Percentiles rank a stretch among this genome's conserved stretches.
Conservation (phyloP, 768 basidiomycete species). For the Trametes meyenii region DNA sequence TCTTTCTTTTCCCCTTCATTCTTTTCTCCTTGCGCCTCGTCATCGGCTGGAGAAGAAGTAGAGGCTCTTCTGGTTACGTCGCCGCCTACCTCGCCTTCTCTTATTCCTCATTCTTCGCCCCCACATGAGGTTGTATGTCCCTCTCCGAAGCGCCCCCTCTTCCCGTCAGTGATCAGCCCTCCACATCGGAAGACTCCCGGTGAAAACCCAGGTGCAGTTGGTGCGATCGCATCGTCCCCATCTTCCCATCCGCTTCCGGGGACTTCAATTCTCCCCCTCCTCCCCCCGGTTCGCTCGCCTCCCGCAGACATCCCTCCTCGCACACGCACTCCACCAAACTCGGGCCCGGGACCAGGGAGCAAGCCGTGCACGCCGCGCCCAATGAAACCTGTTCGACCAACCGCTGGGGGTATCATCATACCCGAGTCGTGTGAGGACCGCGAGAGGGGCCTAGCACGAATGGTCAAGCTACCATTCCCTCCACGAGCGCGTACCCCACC, state of each 20-base stretch:
- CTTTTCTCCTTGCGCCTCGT: constrained; percentile 4
- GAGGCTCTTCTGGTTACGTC: constrained; percentile 6
- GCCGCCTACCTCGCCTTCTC: constrained; percentile 2
- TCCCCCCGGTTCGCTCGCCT: background rate
- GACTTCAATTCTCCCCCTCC: too few species aligned
- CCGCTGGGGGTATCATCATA: background rate
- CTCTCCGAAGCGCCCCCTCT: background rate
- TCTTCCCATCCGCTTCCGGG: too few species aligned
- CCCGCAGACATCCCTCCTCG: constrained; percentile 6
- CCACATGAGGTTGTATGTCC: background rate
- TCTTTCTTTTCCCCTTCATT: constrained; percentile 13
- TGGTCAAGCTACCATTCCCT: background rate
- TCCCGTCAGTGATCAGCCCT: background rate
- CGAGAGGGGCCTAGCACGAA: background rate
- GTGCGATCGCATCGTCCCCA: too few species aligned
- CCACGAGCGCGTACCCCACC: background rate
- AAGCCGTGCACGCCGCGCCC: constrained; percentile 2
- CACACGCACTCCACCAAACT: background rate
- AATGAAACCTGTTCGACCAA: background rate
- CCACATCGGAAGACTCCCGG: too few species aligned
- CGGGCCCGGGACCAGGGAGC: constrained; percentile 1
- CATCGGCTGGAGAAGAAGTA: constrained; percentile 2
- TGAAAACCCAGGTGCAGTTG: too few species aligned
- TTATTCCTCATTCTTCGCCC: background rate
- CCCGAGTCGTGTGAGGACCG: background rate